Conservation (phyloP, 202 grass and related monocot species). For the Tripidium arundinaceum region DNA sequence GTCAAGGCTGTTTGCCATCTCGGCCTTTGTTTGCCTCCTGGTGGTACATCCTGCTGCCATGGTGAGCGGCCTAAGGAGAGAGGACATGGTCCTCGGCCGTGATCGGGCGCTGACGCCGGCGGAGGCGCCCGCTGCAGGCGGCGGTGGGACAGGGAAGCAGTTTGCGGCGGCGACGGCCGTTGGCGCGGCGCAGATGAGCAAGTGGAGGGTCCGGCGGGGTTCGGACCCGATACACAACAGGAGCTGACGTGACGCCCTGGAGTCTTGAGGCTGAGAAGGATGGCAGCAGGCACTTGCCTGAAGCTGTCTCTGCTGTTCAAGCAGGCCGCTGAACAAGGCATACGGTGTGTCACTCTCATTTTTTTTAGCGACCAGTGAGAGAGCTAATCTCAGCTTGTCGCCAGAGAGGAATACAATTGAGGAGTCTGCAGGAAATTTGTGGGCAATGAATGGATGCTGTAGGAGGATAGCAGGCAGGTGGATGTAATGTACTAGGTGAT, state of each 20-base stretch:
- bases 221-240: slow-evolving; percentile 74
- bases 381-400: not conserved
- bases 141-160: not conserved
- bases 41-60: not conserved
- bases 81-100: slow-evolving; percentile 18
- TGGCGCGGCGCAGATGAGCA: slow-evolving; percentile 41
- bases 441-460: not conserved
- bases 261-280: not conserved
- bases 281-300: not conserved
- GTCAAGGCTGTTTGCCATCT: slow-evolving; percentile 26
- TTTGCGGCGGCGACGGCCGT: slow-evolving; percentile 9
- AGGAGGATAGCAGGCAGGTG: no score
- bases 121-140: not conserved
- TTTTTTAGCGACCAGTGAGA: not conserved
- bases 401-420: not conserved
- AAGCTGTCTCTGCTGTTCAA: not conserved
- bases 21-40: slow-evolving; percentile 40
- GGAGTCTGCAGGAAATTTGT: not conserved
- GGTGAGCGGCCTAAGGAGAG: slow-evolving; percentile 16
- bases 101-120: not conserved
- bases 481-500: no score
- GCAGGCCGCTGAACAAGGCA: not conserved
- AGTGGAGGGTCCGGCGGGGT: slow-evolving; percentile 60
- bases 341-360: not conserved
- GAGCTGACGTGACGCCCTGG: slow-evolving; percentile 21